Percentiles rank a stretch among this genome's conserved stretches.
These are phyloP conservation scores for Clathrospora elynae DNA, from an alignment of 2,329 filamentous ascomycete species.

Conservation along the genomic window DNA sequence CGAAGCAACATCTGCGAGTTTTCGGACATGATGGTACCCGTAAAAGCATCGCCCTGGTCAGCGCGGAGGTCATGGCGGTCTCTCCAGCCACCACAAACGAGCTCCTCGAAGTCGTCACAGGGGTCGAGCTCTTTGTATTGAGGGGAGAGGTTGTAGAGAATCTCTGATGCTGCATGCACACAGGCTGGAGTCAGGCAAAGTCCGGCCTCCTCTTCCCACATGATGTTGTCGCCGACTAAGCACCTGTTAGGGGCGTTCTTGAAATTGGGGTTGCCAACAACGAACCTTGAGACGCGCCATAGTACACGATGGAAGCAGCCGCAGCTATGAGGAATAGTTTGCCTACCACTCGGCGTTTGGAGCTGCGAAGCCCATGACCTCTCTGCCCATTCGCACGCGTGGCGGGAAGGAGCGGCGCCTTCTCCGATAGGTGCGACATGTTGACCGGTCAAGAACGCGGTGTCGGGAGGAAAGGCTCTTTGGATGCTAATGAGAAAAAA, in stretches of 20 bases:
- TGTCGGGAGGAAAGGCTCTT: background rate
- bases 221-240: constrained; percentile 7
- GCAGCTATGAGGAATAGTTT: constrained; percentile 25
- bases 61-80: constrained; percentile 67
- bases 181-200: constrained; percentile 64
- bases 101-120: constrained; percentile 70
- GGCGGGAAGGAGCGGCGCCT: constrained; percentile 26
- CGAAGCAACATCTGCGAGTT: constrained; percentile 63
- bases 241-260: constrained; percentile 1
- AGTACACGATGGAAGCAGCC: constrained; percentile 27
- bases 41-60: constrained; percentile 66
- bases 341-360: constrained; percentile 18
- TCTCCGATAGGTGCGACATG: constrained; percentile 39
- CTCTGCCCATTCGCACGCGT: constrained; percentile 15
- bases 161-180: constrained; percentile 65
- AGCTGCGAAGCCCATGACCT: constrained; percentile 19
- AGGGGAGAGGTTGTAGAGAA: constrained; percentile 66
- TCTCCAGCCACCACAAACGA: constrained; percentile 70
- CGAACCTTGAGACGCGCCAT: constrained; percentile 23
- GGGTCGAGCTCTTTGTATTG: constrained; percentile 68
- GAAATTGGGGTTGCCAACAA: background rate
- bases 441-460: background rate
- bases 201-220: constrained; percentile 16
- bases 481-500: background rate
- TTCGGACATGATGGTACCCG: constrained; percentile 66